These are phyloP conservation scores for Xylaria sp. DNA, from an alignment of 2,329 filamentous ascomycete genomes.

Conservation along the genomic window DNA sequence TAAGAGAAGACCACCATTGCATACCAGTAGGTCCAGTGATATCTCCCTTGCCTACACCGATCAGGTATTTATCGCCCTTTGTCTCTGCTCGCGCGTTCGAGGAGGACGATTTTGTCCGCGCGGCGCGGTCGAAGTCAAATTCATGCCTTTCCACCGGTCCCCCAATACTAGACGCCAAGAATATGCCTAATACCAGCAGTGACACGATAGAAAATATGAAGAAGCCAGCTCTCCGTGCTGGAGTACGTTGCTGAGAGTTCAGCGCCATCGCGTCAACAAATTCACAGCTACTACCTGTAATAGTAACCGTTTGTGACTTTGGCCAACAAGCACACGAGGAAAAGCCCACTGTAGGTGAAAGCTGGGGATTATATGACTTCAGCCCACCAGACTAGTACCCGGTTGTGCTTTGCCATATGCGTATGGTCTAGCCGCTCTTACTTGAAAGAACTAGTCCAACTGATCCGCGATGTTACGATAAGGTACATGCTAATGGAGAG, in stretches of 20 bases:
- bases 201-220: constrained; percentile 47
- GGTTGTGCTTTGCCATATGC: background rate
- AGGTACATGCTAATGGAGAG: constrained; percentile 6
- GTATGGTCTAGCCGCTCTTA: constrained; percentile 12
- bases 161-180: constrained; percentile 43
- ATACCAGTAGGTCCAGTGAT: constrained; percentile 71
- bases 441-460: background rate
- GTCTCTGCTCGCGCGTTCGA: constrained; percentile 38
- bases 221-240: constrained; percentile 42
- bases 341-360: constrained; percentile 10
- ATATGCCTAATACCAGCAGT: constrained; percentile 49
- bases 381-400: constrained; percentile 7
- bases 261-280: constrained; percentile 35
- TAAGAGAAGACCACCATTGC: constrained; percentile 11
- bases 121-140: constrained; percentile 37
- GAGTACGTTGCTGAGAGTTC: constrained; percentile 31
- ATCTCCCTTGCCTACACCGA: constrained; percentile 64
- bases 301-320: constrained; percentile 5
- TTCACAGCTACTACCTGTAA: constrained; percentile 21
- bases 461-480: constrained; percentile 22
- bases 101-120: constrained; percentile 25
- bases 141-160: constrained; percentile 25
- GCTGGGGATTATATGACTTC: constrained; percentile 27
- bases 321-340: constrained; percentile 5
- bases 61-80: constrained; percentile 57